Evolutionary conservation across 2,329 filamentous ascomycete species (phyloP).

Genomic region (Acephala macrosclerotiorum): DNA sequence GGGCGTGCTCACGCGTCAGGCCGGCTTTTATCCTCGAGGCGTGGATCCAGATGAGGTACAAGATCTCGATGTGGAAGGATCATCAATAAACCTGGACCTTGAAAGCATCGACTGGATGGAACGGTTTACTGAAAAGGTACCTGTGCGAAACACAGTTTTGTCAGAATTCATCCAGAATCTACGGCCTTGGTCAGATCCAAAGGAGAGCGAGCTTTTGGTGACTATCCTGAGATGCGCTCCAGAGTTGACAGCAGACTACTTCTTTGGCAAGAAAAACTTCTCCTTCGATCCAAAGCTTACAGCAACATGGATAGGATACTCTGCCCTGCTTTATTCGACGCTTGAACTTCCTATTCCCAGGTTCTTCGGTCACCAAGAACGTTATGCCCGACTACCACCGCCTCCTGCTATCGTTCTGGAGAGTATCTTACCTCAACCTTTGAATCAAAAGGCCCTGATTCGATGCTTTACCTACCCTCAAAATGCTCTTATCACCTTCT

Average conservation of each 20-base stretch:
- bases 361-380: slow-evolving; percentile 72
- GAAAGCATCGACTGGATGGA: slow-evolving; percentile 76
- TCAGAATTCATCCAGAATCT: slow-evolving; percentile 81
- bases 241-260: slow-evolving; percentile 89
- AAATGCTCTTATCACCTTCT: slow-evolving; percentile 83
- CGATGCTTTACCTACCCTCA: slow-evolving; percentile 82
- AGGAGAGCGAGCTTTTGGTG: slow-evolving; percentile 83
- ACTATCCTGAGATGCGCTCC: slow-evolving; percentile 83
- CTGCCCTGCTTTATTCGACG: slow-evolving; percentile 83
- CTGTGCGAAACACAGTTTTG: slow-evolving; percentile 80
- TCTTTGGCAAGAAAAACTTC: slow-evolving; percentile 79
- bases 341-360: slow-evolving; percentile 77
- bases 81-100: slow-evolving; percentile 67
- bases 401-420: slow-evolving; percentile 82
- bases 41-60: slow-evolving; percentile 64
- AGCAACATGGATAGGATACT: slow-evolving; percentile 94
- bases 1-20: slow-evolving; percentile 78
- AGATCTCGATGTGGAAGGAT: slow-evolving; percentile 53
- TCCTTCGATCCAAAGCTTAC: slow-evolving; percentile 91
- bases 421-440: slow-evolving; percentile 82
- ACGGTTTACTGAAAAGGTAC: slow-evolving; percentile 69
- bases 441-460: slow-evolving; percentile 80
- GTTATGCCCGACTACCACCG: slow-evolving; percentile 73
- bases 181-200: slow-evolving; percentile 81
- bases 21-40: slow-evolving; percentile 84